These are phyloP conservation scores for Quercus tomentella DNA, from an alignment of 331 rosid genomes.

Conservation along the genomic window DNA sequence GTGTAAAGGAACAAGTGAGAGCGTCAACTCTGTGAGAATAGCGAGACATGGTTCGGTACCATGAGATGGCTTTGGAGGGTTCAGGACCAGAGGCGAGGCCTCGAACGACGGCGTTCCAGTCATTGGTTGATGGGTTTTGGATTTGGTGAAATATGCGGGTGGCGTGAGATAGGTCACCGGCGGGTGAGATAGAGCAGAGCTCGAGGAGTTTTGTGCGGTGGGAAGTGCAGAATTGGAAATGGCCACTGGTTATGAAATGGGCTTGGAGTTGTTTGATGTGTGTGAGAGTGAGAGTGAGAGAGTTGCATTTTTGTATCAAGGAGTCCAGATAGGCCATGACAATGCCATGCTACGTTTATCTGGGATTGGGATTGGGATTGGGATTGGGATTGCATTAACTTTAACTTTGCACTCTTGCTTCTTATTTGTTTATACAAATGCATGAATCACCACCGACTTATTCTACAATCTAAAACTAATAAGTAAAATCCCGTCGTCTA, in stretches of 20 bases:
- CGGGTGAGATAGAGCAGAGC: conserved; percentile 58
- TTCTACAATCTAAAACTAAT: too few species aligned
- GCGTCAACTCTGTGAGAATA: conserved; percentile 50
- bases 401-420: too few species aligned
- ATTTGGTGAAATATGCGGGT: conserved; percentile 40
- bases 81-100: conserved; percentile 67
- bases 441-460: too few species aligned
- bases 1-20: conserved; percentile 66
- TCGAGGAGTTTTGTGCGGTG: conserved; percentile 65
- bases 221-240: conserved; percentile 50
- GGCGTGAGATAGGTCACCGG: conserved; percentile 58
- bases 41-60: conserved; percentile 49
- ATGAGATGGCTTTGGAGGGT: conserved; percentile 57
- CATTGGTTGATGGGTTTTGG: conserved; percentile 57
- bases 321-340: conserved; percentile 8
- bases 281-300: conserved; percentile 19
- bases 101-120: conserved; percentile 77
- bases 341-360: too few species aligned
- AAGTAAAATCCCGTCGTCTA: too few species aligned
- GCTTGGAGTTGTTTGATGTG: conserved; percentile 69
- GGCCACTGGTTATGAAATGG: conserved; percentile 51
- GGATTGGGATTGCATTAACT: too few species aligned
- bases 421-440: too few species aligned
- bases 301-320: conserved; percentile 51
- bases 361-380: too few species aligned